Evolutionary conservation across 208 protist species (phyloP).

Genomic region (Trypanosoma mega): DNA sequence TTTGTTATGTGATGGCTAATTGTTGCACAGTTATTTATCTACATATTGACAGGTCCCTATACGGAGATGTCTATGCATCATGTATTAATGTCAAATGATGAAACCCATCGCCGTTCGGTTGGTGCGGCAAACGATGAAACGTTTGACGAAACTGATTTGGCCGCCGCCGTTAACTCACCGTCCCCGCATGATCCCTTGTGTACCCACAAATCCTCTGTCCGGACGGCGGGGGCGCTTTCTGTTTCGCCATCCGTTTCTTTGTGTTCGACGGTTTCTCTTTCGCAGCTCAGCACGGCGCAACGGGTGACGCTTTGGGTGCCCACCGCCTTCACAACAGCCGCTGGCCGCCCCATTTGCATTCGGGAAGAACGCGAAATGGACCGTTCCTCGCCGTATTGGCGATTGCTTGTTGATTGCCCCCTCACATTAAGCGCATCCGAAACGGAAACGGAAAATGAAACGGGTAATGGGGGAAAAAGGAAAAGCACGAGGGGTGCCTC

Average conservation of each 20-base stretch:
- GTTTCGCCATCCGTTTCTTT: too few species aligned
- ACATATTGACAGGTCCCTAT: conserved; percentile 3
- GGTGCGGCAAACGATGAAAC: too few species aligned
- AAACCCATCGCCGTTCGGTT: too few species aligned
- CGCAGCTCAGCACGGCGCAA: too few species aligned
- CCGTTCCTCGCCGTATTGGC: conserved; percentile 42
- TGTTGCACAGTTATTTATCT: background rate
- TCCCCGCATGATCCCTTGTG: too few species aligned
- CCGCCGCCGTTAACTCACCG: too few species aligned
- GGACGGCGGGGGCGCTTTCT: too few species aligned
- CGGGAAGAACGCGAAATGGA: conserved; percentile 37
- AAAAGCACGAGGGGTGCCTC: background rate
- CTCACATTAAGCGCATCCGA: conserved; percentile 10
- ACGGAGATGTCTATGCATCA: conserved; percentile 3
- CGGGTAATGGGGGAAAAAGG: background rate
- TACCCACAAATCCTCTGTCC: too few species aligned
- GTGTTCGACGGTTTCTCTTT: too few species aligned
- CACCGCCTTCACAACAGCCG: conserved; percentile 59
- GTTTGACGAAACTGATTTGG: too few species aligned
- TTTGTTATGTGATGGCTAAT: too few species aligned
- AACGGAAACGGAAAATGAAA: background rate
- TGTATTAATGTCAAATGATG: too few species aligned
- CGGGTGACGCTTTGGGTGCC: conserved; percentile 39
- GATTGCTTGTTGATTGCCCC: conserved; percentile 31
- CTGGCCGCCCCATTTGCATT: conserved; percentile 56